Evolutionary conservation across 202 grass and related monocot species (phyloP).

Genomic region (Schoenoplectus triqueter): DNA sequence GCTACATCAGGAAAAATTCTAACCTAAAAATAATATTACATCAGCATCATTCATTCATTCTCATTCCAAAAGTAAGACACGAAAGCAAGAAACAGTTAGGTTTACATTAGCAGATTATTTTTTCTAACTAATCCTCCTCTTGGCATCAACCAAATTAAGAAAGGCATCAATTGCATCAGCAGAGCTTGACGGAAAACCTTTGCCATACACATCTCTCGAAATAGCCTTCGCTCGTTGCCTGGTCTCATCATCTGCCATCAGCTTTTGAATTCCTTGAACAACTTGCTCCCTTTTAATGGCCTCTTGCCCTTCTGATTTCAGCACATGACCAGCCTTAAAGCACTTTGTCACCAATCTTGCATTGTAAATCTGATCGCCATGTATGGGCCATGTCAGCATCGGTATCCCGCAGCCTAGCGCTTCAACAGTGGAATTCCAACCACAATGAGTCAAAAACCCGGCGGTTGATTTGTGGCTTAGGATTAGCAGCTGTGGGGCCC

Average conservation of each 20-base stretch:
- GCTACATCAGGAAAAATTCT: background rate
- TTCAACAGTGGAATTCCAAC: conserved; percentile 82
- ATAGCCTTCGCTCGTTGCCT: conserved; percentile 33
- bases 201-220: conserved; percentile 27
- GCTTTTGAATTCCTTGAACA: conserved; percentile 39
- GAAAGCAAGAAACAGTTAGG: background rate
- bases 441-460: conserved; percentile 84
- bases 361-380: conserved; percentile 57
- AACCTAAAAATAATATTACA: conserved; percentile 7
- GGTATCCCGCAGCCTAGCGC: conserved; percentile 61
- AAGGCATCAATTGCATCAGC: conserved; percentile 33
- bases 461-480: conserved; percentile 60
- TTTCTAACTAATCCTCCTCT: background rate
- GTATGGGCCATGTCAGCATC: conserved; percentile 60
- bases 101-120: background rate
- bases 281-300: conserved; percentile 39
- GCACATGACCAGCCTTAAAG: conserved; percentile 52
- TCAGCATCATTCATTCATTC: too few relatives aligned
- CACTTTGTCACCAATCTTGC: conserved; percentile 52
- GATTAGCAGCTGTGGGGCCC: conserved; percentile 91
- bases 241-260: conserved; percentile 40
- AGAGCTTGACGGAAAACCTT: conserved; percentile 29
- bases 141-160: conserved; percentile 42
- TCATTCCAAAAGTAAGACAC: background rate
- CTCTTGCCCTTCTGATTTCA: conserved; percentile 36